phyloP scores from a whole-genome alignment of 371 early-diverging fungal genomes.

The Coemansia sp. region DNA sequence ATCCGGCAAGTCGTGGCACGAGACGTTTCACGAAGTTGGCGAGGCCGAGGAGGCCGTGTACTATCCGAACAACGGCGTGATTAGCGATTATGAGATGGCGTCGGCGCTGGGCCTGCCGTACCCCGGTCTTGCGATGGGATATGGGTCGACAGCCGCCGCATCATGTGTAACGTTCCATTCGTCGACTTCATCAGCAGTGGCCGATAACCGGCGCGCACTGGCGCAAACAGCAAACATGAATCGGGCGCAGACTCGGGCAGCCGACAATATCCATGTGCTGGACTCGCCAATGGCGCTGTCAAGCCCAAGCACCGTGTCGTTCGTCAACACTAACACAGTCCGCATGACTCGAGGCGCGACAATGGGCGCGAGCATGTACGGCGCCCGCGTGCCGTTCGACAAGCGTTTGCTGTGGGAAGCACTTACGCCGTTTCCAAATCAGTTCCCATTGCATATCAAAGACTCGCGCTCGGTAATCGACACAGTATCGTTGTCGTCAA shows the following conservation, averaged over 20 bases:
- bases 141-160: constrained; percentile 19
- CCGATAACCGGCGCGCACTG: constrained; percentile 5
- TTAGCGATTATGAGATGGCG: constrained; percentile 48
- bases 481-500: constrained; percentile 38
- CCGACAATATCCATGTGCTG: background rate
- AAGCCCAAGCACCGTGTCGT: constrained; percentile 38
- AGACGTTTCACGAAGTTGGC: constrained; percentile 45
- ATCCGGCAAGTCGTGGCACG: constrained; percentile 47
- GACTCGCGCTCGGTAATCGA: constrained; percentile 41
- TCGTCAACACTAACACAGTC: constrained; percentile 25
- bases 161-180: constrained; percentile 15
- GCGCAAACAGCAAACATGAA: background rate
- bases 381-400: constrained; percentile 20
- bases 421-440: constrained; percentile 45
- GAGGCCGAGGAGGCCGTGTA: constrained; percentile 21
- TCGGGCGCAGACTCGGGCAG: constrained; percentile 1
- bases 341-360: constrained; percentile 30
- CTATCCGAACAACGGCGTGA: constrained; percentile 5
- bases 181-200: constrained; percentile 14
- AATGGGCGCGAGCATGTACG: constrained; percentile 30
- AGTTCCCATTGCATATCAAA: constrained; percentile 49
- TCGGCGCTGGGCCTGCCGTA: constrained; percentile 42
- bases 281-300: constrained; percentile 21
- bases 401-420: constrained; percentile 47
- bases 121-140: constrained; percentile 20